Base-by-base conservation (phyloP, 805 yeast genomes). In the Ogataea ganodermae region DNA sequence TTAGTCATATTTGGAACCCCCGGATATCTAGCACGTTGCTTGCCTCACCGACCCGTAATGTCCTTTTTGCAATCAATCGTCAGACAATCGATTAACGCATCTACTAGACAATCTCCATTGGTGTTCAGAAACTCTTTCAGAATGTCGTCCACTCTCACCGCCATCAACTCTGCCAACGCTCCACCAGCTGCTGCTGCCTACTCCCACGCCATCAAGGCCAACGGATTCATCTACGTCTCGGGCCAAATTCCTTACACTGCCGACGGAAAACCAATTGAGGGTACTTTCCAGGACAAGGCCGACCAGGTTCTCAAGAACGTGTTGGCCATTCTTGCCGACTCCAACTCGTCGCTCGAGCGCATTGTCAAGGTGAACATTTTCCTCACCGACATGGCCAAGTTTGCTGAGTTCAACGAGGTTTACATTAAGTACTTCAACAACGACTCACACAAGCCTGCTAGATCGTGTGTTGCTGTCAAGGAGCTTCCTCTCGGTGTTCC, bases 141-240 rank as follows among this genome's bases (percentile, higher is more conserved):
- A 59, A 66, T 67, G 70, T 59, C 68, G 35, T 56, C 72, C 23
- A 59, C 71, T 18, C 57, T 71, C 42, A 67, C 71, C 35, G 70
- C 75, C 47, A 71, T 89, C 49, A 75, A 78, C 59, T 81, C 96
- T 44, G 74, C 81, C 53, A 74, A 74, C 57, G 96, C 98, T 30
- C 98, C 99, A 57, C 90, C 96, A 49, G 96, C 98, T 51, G 97
- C 96, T 33, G 98, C 97, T 31, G 82, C 96, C 12, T 92, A 92
- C 70, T 89, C 96, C 23, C 99, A 94, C 71, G 99, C 98, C 40
- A 80, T 91, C 68, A 90, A 87, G 73, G 96, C 83, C 60, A 89
- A 88, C 68, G 89, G 96, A 51, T 82, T 89, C 67, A 71, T 94
- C 66, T 94, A 86, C 68, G 89, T 94, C 49, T 88, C 96, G 45